Conservation (phyloP, 2,329 filamentous ascomycete species). For the Aspergillus fumigatus region DNA sequence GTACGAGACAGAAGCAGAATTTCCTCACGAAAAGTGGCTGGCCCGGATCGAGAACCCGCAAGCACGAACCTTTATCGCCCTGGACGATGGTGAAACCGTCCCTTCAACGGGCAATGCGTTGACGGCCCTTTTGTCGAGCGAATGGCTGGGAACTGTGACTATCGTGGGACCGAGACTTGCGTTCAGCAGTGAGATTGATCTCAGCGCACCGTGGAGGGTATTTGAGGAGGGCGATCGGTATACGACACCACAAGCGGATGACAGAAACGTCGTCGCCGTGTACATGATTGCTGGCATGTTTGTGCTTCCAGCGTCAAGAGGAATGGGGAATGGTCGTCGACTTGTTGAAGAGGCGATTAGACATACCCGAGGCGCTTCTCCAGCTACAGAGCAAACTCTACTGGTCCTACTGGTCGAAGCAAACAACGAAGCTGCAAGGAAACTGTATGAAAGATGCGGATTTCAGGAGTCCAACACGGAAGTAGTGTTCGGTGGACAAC, state of each 20-base stretch:
- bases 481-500: background rate
- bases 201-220: background rate
- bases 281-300: conserved; percentile 5
- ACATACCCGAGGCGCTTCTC: background rate
- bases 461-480: conserved; percentile 1
- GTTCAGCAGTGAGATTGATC: background rate
- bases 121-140: background rate
- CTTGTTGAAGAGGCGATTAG: background rate
- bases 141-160: conserved; percentile 2
- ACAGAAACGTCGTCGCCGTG: background rate
- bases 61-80: background rate
- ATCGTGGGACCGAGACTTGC: background rate
- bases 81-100: background rate
- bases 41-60: conserved; percentile 1
- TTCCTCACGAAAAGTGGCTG: conserved; percentile 1
- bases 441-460: conserved; percentile 1
- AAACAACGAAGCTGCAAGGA: background rate
- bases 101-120: background rate
- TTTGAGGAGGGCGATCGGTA: background rate
- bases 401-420: background rate
- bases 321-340: background rate
- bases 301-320: background rate
- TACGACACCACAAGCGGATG: background rate
- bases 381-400: background rate
- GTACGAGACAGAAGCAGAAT: conserved; percentile 2